Percentiles rank a stretch among this genome's conserved stretches.
Evolutionary conservation across 108 stramenopile species (phyloP).

Genomic region (Skeletonema potamos): DNA sequence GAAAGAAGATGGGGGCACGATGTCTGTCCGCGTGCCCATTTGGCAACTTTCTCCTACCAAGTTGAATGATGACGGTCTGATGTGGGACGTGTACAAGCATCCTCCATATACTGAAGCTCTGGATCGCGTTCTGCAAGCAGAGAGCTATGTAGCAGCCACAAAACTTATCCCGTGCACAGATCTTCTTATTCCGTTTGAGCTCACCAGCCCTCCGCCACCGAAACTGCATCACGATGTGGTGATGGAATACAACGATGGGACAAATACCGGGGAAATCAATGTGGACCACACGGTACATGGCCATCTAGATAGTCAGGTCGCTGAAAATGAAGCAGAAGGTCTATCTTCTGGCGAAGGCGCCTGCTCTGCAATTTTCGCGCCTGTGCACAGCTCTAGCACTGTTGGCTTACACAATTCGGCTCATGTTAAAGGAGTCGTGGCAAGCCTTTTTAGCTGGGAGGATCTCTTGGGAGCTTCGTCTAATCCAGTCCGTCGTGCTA

Average conservation of each 20-base stretch:
- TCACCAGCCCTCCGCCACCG: background rate
- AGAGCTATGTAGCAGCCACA: background rate
- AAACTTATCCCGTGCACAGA: background rate
- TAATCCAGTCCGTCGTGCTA: background rate
- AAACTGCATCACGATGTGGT: background rate
- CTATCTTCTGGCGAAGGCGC: background rate
- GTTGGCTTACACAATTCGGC: background rate
- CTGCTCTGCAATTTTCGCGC: background rate
- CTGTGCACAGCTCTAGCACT: background rate
- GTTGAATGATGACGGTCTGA: background rate
- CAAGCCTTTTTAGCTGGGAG: conserved; percentile 5
- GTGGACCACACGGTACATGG: background rate
- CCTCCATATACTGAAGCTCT: background rate
- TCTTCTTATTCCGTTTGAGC: background rate
- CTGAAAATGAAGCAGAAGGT: background rate
- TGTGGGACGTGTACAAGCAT: conserved; percentile 12
- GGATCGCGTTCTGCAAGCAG: background rate
- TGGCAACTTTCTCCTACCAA: conserved; percentile 3
- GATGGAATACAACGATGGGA: background rate
- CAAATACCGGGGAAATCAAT: background rate
- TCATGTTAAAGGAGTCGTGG: background rate
- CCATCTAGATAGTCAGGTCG: background rate
- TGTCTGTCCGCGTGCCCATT: background rate
- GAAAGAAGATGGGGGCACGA: background rate
- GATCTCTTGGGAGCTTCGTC: background rate